Percentiles rank a stretch among this genome's conserved stretches.
Evolutionary conservation across 306 rosid species (phyloP).

Genomic region (Cucurbita ficifolia): DNA sequence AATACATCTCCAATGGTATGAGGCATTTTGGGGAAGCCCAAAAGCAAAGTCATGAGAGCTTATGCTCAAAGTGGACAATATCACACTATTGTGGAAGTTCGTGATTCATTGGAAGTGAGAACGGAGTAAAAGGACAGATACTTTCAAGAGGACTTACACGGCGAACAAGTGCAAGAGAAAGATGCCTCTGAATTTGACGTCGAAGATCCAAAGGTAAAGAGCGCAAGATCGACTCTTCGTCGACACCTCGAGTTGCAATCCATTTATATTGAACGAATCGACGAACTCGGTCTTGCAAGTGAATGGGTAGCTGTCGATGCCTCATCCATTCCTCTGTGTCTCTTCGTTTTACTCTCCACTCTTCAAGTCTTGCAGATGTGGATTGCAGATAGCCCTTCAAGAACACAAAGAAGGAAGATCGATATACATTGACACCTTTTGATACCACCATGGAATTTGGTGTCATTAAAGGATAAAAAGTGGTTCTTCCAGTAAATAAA

Average conservation of each 20-base stretch:
- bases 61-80: no score
- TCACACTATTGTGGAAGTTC: no score
- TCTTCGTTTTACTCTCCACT: slow-evolving; percentile 69
- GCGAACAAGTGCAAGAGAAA: slow-evolving; percentile 66
- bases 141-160: slow-evolving; percentile 34
- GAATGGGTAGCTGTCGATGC: slow-evolving; percentile 73
- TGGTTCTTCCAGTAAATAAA: neutral
- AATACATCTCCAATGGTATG: no score
- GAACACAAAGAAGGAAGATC: neutral
- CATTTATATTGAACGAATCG: slow-evolving; percentile 74
- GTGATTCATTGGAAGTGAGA: neutral
- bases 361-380: slow-evolving; percentile 65
- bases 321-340: slow-evolving; percentile 98
- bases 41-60: no score
- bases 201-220: slow-evolving; percentile 66
- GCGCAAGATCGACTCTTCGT: slow-evolving; percentile 61
- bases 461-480: neutral
- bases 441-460: neutral
- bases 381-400: slow-evolving; percentile 69
- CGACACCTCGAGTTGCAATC: slow-evolving; percentile 87
- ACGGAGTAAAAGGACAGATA: neutral
- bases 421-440: neutral
- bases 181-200: slow-evolving; percentile 81
- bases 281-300: slow-evolving; percentile 64
- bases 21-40: no score